Evolutionary conservation across 2,329 filamentous ascomycete species (phyloP), one percentile per base, ranked within the genome.

Genomic region (Claviceps quebecensis): DNA sequence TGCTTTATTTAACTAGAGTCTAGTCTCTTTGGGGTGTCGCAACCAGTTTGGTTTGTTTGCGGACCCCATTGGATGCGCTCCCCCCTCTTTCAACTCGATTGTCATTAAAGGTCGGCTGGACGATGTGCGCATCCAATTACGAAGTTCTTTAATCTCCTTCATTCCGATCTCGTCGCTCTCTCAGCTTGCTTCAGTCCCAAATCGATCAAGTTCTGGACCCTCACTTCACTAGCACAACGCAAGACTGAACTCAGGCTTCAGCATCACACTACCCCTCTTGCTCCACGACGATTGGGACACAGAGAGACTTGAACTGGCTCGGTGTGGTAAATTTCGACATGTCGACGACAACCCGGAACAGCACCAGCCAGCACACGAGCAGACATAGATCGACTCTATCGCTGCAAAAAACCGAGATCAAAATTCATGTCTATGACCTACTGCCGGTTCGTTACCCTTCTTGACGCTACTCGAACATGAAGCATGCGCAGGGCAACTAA

Each of bases 351-450:
- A 59, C 57, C 48, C 60, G 62, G 46, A 57, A 59, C 50, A 58
- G 58, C 11, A 58, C 56, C n/a, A 51, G 54, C 39, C 57, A 56
- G 52, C 51, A 56, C 46, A 53, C 58, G 47, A 65, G 60, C 53
- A 61, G 65, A 54, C 84, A 86, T 62, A 71, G 83, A 55, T 81
- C 79, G 52, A 86, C 83, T 1, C 64, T 86, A 46, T 85, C 83
- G 16, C 68, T 86, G 19, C 80, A 83, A 57, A 84, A 84, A 62
- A 87, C 83, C 2, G 82, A 88, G 63, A 76, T 90, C 55, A 69
- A 78, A 47, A 88, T 90, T 61, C 81, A 89, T 61, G 81, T 88
- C 60, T 90, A 90, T 61, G 86, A 89, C 65, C 72, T 89, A 7
- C 72, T 90, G 16, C 82, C 85, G 40, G 83, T 86, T 73, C 57